Evolutionary conservation across 176 grass and related monocot genomes (phyloP).

Genomic region (Alopecurus myosuroides): DNA sequence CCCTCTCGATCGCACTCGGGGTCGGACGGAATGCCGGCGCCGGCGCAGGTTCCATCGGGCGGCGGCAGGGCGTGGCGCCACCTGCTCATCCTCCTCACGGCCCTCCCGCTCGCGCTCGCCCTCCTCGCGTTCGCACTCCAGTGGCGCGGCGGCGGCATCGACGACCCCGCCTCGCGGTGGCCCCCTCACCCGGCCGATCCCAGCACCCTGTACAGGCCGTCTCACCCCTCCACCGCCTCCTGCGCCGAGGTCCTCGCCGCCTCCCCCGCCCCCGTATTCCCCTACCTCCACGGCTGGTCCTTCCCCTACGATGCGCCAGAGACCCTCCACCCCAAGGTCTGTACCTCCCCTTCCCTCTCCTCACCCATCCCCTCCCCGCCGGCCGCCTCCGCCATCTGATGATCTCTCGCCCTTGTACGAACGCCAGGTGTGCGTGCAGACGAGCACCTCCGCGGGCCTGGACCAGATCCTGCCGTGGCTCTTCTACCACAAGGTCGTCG

Average conservation of each 20-base stretch:
- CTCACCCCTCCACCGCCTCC: slow-evolving; percentile 19
- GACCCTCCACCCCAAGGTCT: slow-evolving; percentile 64
- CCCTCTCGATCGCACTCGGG: slow-evolving; percentile 1
- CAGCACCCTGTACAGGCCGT: background rate
- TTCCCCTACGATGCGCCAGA: slow-evolving; percentile 47
- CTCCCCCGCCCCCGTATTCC: slow-evolving; percentile 51
- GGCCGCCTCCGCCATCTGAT: background rate
- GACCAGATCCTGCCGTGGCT: slow-evolving; percentile 96
- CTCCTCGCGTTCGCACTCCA: slow-evolving; percentile 72
- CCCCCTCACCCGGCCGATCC: slow-evolving; percentile 45
- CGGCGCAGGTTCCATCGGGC: slow-evolving; percentile 6
- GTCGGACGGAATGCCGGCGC: slow-evolving; percentile 9
- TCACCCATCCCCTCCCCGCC: background rate
- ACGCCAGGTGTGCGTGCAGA: slow-evolving; percentile 65
- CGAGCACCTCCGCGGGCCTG: slow-evolving; percentile 82
- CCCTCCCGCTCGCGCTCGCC: slow-evolving; percentile 64
- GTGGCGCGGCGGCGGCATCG: slow-evolving; percentile 72
- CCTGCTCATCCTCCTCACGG: slow-evolving; percentile 62
- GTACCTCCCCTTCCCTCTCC: background rate
- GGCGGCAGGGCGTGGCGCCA: slow-evolving; percentile 25
- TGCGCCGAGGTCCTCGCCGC: background rate
- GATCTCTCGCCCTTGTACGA: background rate
- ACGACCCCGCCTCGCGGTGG: slow-evolving; percentile 71
- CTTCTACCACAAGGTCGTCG: slow-evolving; percentile 91
- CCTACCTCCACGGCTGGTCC: slow-evolving; percentile 74